Conservation (phyloP, 352 stramenopile species). For the Globisporangium ultimum region DNA sequence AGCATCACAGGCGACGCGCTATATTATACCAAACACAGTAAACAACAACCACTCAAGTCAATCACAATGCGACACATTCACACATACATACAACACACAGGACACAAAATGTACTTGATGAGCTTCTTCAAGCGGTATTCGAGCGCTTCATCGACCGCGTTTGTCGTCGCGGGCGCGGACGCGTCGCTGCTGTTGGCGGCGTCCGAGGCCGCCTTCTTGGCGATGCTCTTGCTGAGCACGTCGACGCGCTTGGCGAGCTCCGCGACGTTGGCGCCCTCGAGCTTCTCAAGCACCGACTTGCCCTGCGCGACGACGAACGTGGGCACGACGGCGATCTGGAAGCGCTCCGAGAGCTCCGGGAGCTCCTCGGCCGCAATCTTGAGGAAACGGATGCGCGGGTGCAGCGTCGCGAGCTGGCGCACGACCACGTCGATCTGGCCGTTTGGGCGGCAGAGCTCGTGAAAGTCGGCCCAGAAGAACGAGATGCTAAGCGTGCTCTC, state of each 20-base stretch:
- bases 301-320: slow-evolving; percentile 91
- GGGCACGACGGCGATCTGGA: slow-evolving; percentile 91
- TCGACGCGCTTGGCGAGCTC: slow-evolving; percentile 84
- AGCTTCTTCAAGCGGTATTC: slow-evolving; percentile 81
- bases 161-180: slow-evolving; percentile 15
- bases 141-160: slow-evolving; percentile 56
- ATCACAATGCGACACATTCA: not conserved
- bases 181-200: slow-evolving; percentile 17
- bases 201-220: slow-evolving; percentile 41
- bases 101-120: slow-evolving; percentile 39
- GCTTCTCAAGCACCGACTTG: slow-evolving; percentile 72
- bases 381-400: slow-evolving; percentile 82
- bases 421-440: slow-evolving; percentile 85
- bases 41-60: not conserved
- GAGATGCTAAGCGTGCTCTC: slow-evolving; percentile 74
- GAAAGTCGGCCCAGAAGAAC: slow-evolving; percentile 87
- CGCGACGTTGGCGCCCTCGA: slow-evolving; percentile 80
- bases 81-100: not conserved
- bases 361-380: slow-evolving; percentile 86
- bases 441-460: slow-evolving; percentile 79
- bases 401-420: slow-evolving; percentile 72
- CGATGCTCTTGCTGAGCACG: slow-evolving; percentile 78
- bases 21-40: not conserved
- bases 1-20: slow-evolving; percentile 93
- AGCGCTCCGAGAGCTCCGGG: slow-evolving; percentile 80